Base-by-base conservation (phyloP, 2,329 filamentous ascomycete species). In the Cordyceps fumosorosea region DNA sequence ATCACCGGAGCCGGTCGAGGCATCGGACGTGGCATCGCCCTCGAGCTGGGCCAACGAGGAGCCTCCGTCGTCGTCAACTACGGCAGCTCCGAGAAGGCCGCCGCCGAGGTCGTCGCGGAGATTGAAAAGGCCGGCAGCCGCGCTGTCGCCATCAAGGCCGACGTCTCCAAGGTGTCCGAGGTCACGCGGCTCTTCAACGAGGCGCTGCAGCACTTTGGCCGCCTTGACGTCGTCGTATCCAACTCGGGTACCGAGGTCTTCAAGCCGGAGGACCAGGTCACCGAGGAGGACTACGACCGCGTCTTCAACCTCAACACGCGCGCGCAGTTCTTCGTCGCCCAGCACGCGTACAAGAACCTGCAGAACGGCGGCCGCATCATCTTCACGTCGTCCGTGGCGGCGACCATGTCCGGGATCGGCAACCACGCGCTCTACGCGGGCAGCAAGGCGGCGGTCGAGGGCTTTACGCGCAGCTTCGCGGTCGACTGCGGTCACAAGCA, bases 311-410 rank as follows among this genome's bases (percentile, higher is more conserved):
- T 90, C 69, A 90, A 90, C 77, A 81, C 84, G 64, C 80, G 86
- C 47, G 87, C 86, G 53, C 87, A 91, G 75, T 91, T 91, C 80
- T 91, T 91, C 73, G 88, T 91, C 58, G 89, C 88, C 22, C 87
- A 90, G 76, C 85, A 89, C 63, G 89, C 84, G 7, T 88, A 89
- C 75, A 87, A 87, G 76, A 79, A 90, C 76, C 82, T 90, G 66
- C 81, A 87, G 70, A 79, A 83, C 51, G 86, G 89, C 62, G 89
- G 89, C 37, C 81, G 89, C 52, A 83, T 93, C 67, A 84, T 91
- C 69, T 80, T 91, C 61, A 91, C 89, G 79, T 86, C 82, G 42
- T 89, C 85, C 50, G 89, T 90, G 69, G 87, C 87, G 18, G 75
- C 88, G 5, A 83, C 84, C 65, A 79, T 89, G 68, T 47, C 20